Evolutionary conservation across 1,139 yeast genomes (phyloP).

Genomic region (Suhomyces wounanorum): DNA sequence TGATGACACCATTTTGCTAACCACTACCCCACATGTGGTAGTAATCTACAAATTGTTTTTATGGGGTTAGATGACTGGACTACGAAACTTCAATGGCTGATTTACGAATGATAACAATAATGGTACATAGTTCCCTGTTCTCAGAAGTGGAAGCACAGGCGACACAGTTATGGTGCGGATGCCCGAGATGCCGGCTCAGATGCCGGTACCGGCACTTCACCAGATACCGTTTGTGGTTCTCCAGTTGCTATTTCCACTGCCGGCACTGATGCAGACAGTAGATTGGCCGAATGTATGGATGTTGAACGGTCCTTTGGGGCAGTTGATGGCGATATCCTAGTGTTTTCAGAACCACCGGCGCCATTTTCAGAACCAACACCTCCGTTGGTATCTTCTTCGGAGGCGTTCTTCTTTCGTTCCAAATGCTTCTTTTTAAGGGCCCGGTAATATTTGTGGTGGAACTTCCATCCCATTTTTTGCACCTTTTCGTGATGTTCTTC

Average conservation of each 20-base stretch:
- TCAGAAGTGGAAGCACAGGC: neutral
- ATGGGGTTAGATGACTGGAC: neutral
- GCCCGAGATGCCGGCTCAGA: neutral
- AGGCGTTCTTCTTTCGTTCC: neutral
- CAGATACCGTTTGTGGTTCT: neutral
- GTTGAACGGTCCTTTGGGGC: neutral
- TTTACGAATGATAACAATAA: neutral
- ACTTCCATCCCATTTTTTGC: constrained; percentile 35
- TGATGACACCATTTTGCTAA: too few relatives aligned
- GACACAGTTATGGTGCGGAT: neutral
- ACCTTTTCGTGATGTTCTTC: constrained; percentile 20
- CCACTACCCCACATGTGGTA: too few relatives aligned
- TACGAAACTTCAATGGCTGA: neutral
- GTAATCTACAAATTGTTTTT: too few relatives aligned
- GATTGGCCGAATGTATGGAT: neutral
- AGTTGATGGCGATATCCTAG: neutral
- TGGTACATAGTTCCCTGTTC: neutral
- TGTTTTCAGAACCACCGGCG: neutral
- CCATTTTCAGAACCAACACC: neutral
- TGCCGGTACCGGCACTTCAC: neutral
- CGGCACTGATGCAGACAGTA: neutral
- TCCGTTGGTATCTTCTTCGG: neutral
- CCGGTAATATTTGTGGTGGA: constrained; percentile 31
- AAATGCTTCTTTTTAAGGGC: constrained; percentile 27
- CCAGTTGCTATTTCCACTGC: neutral